Evolutionary conservation across 2,329 filamentous ascomycete species (phyloP), one percentile per base, ranked within the genome.

Genomic region (Fusarium austroafricanum): DNA sequence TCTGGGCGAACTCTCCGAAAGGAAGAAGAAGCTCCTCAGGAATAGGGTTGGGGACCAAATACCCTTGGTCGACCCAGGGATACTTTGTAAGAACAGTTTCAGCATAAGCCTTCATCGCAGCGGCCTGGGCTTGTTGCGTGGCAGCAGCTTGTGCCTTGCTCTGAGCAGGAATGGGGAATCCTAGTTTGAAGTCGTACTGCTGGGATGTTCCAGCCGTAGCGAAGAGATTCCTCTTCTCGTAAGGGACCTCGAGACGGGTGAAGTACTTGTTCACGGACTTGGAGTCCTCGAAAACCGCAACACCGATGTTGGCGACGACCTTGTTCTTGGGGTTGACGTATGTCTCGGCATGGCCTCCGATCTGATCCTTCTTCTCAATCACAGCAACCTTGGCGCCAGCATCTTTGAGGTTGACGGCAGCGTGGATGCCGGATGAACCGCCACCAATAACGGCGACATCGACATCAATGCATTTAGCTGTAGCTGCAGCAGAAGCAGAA

Each of bases 291-390:
- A 71, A 71, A 0, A 71, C 2, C 0, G 58, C 37, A 6, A 71
- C 69, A 1, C 69, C 69, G 0, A 71, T 29, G 18, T 71, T 71
- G 28, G 64, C 42, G 3, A 31, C 50, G 2, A 47, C 28, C 6
- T 53, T 57, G 1, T 69, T 71, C 4, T 21, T 8, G 2, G 60
- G 53, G 14, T 71, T 60, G 50, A 55, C 12, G 1, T 72, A 72
- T 33, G 69, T 72, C 46, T 71, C 67, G 4, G 69, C 70, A 26
- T 71, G 69, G 0, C 69, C 69, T 6, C 69, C 69, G 3, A 71
- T 72, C 21, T 68, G 67, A 5, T 42, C 9, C n/a, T 69, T 54
- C 18, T 63, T 62, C 40, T 69, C 65, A 7, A 68, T 68, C 9
- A 68, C 61, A 21, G 44, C 66, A 6, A 68, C 35, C 2, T 23